Percentiles rank a stretch among this genome's conserved stretches.
phyloP scores from a whole-genome alignment of 2,329 filamentous ascomycete species.

The Ascocoryne sarcoides region DNA sequence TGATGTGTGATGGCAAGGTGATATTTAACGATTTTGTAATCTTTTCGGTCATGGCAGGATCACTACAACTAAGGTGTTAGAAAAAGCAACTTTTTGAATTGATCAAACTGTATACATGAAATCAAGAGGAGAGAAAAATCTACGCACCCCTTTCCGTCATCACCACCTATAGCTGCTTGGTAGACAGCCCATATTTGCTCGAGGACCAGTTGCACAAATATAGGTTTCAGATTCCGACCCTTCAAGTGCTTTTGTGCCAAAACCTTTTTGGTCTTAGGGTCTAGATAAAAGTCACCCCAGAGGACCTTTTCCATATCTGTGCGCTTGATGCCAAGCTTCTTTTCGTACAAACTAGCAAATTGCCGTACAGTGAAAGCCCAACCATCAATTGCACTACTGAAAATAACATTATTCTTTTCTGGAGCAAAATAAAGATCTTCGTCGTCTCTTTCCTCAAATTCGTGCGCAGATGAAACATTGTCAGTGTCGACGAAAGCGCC shows the following conservation, averaged over 20 bases:
- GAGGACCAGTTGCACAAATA: constrained; percentile 94
- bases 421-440: constrained; percentile 97
- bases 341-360: constrained; percentile 88
- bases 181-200: constrained; percentile 97
- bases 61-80: constrained; percentile 40
- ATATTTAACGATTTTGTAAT: constrained; percentile 88
- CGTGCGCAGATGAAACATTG: constrained; percentile 44
- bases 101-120: constrained; percentile 15
- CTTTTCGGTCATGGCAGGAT: constrained; percentile 77
- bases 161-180: constrained; percentile 75
- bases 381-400: constrained; percentile 94
- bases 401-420: constrained; percentile 98
- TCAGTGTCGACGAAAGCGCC: constrained; percentile 37
- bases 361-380: constrained; percentile 97
- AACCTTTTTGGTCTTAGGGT: constrained; percentile 94
- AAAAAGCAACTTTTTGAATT: constrained; percentile 8
- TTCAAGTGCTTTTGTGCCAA: constrained; percentile 87
- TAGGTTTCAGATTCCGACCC: constrained; percentile 81
- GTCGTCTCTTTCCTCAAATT: constrained; percentile 86
- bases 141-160: constrained; percentile 68
- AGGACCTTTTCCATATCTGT: constrained; percentile 83
- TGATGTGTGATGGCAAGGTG: constrained; percentile 72
- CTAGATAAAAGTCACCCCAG: constrained; percentile 94
- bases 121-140: constrained; percentile 30
- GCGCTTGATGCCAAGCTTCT: constrained; percentile 91